Conservation (phyloP, 371 early-diverging fungal genomes). For the Rhizopus arrhizus region DNA sequence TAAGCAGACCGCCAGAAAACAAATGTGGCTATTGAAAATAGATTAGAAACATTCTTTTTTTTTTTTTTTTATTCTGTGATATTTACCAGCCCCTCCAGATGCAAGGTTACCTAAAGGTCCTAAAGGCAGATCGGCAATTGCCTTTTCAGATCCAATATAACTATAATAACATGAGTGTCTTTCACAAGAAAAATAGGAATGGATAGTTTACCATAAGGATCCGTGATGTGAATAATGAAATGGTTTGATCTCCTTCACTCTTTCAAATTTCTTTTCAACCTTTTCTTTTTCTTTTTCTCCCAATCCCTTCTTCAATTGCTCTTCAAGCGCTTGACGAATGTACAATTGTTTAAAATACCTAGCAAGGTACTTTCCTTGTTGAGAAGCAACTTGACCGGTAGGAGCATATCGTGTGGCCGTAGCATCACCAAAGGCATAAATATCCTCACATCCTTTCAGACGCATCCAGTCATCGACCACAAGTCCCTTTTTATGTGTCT, state of each 20-base stretch:
- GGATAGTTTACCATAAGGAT: slow-evolving; percentile 68
- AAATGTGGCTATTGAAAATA: slow-evolving; percentile 58
- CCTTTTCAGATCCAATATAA: slow-evolving; percentile 88
- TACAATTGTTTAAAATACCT: slow-evolving; percentile 65
- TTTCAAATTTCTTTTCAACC: slow-evolving; percentile 41
- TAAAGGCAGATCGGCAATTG: slow-evolving; percentile 87
- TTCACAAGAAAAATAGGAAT: background rate
- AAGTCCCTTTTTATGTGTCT: slow-evolving; percentile 82
- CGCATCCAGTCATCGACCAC: slow-evolving; percentile 83
- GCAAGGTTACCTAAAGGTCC: slow-evolving; percentile 71
- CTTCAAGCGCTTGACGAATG: slow-evolving; percentile 45
- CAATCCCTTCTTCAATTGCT: slow-evolving; percentile 23
- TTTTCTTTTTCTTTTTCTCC: slow-evolving; percentile 44
- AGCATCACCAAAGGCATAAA: slow-evolving; percentile 90
- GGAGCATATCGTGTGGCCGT: slow-evolving; percentile 86
- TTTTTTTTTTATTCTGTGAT: background rate
- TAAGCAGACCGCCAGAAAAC: slow-evolving; percentile 80
- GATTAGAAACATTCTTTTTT: slow-evolving; percentile 1
- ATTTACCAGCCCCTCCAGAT: slow-evolving; percentile 64
- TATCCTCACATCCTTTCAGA: slow-evolving; percentile 71
- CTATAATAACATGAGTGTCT: slow-evolving; percentile 22
- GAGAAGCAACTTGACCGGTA: slow-evolving; percentile 92
- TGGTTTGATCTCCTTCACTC: slow-evolving; percentile 58
- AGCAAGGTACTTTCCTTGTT: slow-evolving; percentile 88
- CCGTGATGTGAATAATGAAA: slow-evolving; percentile 85